phyloP scores from a whole-genome alignment of 495 filamentous ascomycete species.

The Beverwykella pulmonaria region DNA sequence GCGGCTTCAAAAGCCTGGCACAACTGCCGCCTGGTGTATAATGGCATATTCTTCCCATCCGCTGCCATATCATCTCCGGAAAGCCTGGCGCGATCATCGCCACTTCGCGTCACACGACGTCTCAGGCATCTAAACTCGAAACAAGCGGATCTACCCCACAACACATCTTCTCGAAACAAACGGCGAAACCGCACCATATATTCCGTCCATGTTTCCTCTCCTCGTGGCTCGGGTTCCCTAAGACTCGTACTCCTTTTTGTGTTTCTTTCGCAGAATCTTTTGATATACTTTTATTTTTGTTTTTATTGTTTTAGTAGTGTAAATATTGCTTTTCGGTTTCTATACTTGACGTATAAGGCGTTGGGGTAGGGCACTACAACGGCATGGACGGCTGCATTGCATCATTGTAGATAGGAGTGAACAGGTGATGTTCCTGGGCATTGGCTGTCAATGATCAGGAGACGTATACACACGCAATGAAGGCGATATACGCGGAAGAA shows the following conservation, averaged over 20 bases:
- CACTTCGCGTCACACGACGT: neutral
- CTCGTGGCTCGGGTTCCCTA: neutral
- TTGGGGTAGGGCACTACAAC: neutral
- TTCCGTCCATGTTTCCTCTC: neutral
- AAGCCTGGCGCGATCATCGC: neutral
- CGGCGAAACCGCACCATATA: neutral
- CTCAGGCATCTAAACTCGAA: neutral
- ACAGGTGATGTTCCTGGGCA: neutral
- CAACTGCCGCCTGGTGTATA: neutral
- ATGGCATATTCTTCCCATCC: neutral
- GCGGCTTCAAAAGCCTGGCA: neutral
- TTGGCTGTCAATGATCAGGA: neutral
- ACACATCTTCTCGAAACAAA: neutral
- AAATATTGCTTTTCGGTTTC: neutral
- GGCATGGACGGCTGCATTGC: neutral
- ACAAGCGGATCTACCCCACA: neutral
- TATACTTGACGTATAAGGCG: neutral
- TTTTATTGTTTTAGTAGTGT: constrained; percentile 1
- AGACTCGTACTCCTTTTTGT: neutral
- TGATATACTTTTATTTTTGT: neutral
- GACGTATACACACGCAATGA: neutral
- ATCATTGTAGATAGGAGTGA: neutral
- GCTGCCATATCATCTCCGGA: neutral
- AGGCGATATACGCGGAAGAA: neutral
- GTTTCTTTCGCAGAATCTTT: neutral